Evolutionary conservation across 768 basidiomycete genomes (phyloP).

Genomic region (Flagelloscypha sp.): DNA sequence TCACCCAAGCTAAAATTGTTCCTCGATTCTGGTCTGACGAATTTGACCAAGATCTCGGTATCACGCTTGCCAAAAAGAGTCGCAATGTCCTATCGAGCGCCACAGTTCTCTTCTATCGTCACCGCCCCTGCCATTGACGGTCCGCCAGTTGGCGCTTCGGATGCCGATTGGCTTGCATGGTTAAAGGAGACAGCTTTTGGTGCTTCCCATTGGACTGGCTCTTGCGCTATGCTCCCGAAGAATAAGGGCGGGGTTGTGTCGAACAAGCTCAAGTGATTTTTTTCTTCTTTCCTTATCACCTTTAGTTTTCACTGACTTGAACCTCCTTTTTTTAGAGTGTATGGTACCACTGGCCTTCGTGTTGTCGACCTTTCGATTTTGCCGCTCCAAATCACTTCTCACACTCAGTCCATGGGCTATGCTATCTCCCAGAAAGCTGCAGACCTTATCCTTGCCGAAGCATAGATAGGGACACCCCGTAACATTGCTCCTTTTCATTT

Average conservation of each 20-base stretch:
- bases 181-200: constrained; percentile 6
- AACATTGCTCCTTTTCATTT: too few species aligned
- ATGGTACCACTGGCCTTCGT: constrained; percentile 32
- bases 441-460: constrained; percentile 8
- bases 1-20: constrained; percentile 5
- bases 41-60: constrained; percentile 7
- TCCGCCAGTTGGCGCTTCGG: constrained; percentile 6
- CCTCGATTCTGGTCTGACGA: constrained; percentile 10
- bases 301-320: too few species aligned
- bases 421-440: constrained; percentile 11
- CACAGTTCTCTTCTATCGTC: constrained; percentile 6
- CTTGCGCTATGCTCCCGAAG: constrained; percentile 17
- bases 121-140: constrained; percentile 8
- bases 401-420: constrained; percentile 17
- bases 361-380: constrained; percentile 32
- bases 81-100: constrained; percentile 5
- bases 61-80: constrained; percentile 4
- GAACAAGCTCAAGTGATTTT: constrained; percentile 9
- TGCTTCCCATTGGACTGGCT: constrained; percentile 5
- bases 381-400: constrained; percentile 30
- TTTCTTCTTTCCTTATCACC: too few species aligned
- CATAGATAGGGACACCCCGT: too few species aligned
- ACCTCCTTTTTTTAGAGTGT: too few species aligned
- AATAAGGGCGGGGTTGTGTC: constrained; percentile 18
- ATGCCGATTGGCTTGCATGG: constrained; percentile 9